These are phyloP conservation scores for Anisodus tanguticus DNA, from an alignment of 257 asterid genomes.

Conservation along the genomic window DNA sequence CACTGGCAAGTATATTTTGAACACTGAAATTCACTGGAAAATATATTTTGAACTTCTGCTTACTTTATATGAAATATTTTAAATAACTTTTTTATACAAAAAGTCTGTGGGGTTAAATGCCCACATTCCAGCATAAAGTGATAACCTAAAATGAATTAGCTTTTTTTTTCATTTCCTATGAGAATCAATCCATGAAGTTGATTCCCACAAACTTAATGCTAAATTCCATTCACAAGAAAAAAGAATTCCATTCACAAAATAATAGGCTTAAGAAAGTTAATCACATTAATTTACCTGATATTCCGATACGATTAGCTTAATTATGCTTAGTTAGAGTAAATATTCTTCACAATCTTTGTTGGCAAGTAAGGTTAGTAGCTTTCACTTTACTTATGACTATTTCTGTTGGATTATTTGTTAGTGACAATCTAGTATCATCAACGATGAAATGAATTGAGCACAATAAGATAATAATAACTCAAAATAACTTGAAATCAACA, in stretches of 20 bases:
- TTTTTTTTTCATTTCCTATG: conserved; percentile 20
- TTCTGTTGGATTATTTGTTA: too few species aligned
- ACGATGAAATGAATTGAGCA: too few species aligned
- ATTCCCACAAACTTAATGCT: background rate
- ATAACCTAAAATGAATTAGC: background rate
- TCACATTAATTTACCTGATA: background rate
- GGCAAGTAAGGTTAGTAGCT: too few species aligned
- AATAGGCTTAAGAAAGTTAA: background rate
- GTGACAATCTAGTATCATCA: too few species aligned
- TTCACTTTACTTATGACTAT: too few species aligned
- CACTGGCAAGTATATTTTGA: too few species aligned
- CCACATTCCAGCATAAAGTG: conserved; percentile 16
- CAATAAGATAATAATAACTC: too few species aligned
- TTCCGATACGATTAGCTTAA: background rate
- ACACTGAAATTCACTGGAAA: background rate
- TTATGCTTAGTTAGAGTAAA: background rate
- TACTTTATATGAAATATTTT: background rate
- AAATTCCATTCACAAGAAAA: background rate
- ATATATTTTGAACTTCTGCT: background rate
- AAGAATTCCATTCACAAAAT: background rate
- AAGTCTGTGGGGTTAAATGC: background rate
- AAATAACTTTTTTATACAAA: background rate
- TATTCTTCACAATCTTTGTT: too few species aligned
- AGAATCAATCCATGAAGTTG: conserved; percentile 26
- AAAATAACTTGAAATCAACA: too few species aligned